Evolutionary conservation across 2,329 filamentous ascomycete species (phyloP), one percentile per base, ranked within the genome.

Genomic region (Dactylonectria estremocensis): DNA sequence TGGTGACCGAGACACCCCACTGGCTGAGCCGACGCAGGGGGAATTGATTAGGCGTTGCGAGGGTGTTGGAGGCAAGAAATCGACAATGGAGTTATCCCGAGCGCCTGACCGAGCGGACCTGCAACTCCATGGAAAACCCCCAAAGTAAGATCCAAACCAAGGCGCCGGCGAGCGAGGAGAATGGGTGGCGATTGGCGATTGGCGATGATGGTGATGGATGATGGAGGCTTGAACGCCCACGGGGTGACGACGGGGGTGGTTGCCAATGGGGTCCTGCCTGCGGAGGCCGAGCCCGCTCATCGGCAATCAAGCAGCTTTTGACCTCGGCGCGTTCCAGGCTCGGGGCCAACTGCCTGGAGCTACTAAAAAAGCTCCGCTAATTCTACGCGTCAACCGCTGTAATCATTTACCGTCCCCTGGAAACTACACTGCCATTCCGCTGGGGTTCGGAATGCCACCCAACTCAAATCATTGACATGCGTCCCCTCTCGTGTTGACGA

Each of bases 1-100:
- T 75, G 70, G 54, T 76, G 73, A 64, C 72, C 72, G 72, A 76
- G 72, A 72, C 67, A 72, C 73, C 74, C 74, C 74, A 73, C 70
- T 69, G 62, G 67, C 40, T 58, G 60, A 57, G 24, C 40, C 50
- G 20, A 46, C 50, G 24, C 48, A 37, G 48, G 60, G 61, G 60
- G 49, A 22, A 22, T 35, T 31, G 8, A 43, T 62, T 24, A 55
- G 48, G 59, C 66, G 49, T 31, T 54, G 50, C n/a, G 64, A 57
- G 64, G 59, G 45, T 54, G 43, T 45, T 52, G 48, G 28, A 50
- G 55, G 45, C 66, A 33, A 69, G 60, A 49, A 37, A 35, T 24
- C 9, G 24, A 48, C 52, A 20, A 28, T 58, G 49, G 14, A 33
- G 48, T 33, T 69, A 60, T 61, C 6, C 61, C 57, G 57, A 56